phyloP scores from a whole-genome alignment of 2,329 filamentous ascomycete species.

The Talaromyces sp. region DNA sequence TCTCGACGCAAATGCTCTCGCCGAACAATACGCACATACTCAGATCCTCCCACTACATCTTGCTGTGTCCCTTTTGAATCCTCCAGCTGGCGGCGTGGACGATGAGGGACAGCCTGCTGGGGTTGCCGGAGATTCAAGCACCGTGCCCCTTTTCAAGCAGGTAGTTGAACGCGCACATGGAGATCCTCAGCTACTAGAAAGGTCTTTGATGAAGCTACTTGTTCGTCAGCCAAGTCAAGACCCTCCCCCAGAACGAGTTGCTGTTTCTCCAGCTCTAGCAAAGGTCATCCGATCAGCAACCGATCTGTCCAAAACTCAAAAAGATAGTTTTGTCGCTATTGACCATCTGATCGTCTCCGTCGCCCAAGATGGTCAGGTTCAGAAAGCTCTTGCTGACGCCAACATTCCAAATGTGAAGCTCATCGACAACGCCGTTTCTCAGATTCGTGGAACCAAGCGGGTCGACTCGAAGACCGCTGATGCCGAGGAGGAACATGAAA shows the following conservation, averaged over 20 bases:
- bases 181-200: slow-evolving; percentile 83
- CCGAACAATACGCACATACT: slow-evolving; percentile 84
- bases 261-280: slow-evolving; percentile 76
- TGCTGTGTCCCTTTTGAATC: slow-evolving; percentile 56
- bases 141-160: slow-evolving; percentile 82
- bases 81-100: slow-evolving; percentile 33
- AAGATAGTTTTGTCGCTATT: slow-evolving; percentile 89
- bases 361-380: slow-evolving; percentile 72
- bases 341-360: slow-evolving; percentile 89
- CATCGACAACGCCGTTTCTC: slow-evolving; percentile 82
- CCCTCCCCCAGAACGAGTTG: slow-evolving; percentile 84
- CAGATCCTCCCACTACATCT: slow-evolving; percentile 89
- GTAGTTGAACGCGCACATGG: slow-evolving; percentile 92
- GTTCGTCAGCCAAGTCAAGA: slow-evolving; percentile 92
- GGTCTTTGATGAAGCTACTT: slow-evolving; percentile 84
- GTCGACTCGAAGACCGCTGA: slow-evolving; percentile 97
- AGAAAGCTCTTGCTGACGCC: slow-evolving; percentile 72
- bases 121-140: slow-evolving; percentile 62
- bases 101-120: slow-evolving; percentile 67
- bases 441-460: slow-evolving; percentile 86
- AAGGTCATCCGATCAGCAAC: slow-evolving; percentile 79
- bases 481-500: slow-evolving; percentile 85
- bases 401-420: slow-evolving; percentile 91
- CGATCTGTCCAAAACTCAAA: slow-evolving; percentile 94
- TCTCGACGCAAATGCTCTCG: slow-evolving; percentile 80